A percentile compares a stretch with the other conserved stretches of the same genome.
These are phyloP conservation scores for Durotheca rogersii DNA, from an alignment of 495 filamentous ascomycete species.

Conservation along the genomic window DNA sequence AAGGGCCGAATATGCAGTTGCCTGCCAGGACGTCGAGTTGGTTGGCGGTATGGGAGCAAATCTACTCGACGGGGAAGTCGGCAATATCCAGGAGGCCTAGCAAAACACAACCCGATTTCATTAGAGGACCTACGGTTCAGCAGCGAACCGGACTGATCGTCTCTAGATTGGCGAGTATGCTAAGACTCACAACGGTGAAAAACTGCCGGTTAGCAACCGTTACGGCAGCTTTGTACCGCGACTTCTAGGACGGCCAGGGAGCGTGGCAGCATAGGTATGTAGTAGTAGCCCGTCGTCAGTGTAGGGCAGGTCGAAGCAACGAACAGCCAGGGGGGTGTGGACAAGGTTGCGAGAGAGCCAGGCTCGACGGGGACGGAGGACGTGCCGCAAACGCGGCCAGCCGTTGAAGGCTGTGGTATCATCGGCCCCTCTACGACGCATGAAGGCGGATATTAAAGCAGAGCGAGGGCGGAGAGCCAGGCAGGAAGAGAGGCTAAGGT, in stretches of 20 bases:
- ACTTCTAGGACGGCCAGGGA: constrained; percentile 25
- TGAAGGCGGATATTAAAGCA: constrained; percentile 1
- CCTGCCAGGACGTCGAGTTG: background rate
- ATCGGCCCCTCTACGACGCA: constrained; percentile 10
- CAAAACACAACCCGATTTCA: background rate
- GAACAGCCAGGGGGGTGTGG: constrained; percentile 17
- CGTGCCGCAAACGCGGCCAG: constrained; percentile 15
- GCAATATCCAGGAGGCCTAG: background rate
- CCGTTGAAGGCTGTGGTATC: constrained; percentile 8
- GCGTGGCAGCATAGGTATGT: constrained; percentile 9
- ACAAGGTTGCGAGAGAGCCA: constrained; percentile 22
- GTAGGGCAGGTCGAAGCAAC: constrained; percentile 13
- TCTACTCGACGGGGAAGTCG: constrained; percentile 7
- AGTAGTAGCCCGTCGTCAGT: background rate
- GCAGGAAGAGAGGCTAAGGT: constrained; percentile 4
- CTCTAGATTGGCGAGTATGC: constrained; percentile 25
- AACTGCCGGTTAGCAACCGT: background rate
- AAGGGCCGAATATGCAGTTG: constrained; percentile 31
- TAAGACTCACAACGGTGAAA: constrained; percentile 7
- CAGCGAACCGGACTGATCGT: constrained; percentile 2
- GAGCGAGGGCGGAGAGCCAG: constrained; percentile 13
- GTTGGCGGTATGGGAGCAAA: constrained; percentile 5
- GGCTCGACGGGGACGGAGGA: constrained; percentile 14
- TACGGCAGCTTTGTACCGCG: constrained; percentile 22
- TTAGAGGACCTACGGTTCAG: constrained; percentile 11